Percentiles rank a stretch among this genome's conserved stretches.
Conservation (phyloP, 306 rosid species). For the Rosa multiflora region DNA sequence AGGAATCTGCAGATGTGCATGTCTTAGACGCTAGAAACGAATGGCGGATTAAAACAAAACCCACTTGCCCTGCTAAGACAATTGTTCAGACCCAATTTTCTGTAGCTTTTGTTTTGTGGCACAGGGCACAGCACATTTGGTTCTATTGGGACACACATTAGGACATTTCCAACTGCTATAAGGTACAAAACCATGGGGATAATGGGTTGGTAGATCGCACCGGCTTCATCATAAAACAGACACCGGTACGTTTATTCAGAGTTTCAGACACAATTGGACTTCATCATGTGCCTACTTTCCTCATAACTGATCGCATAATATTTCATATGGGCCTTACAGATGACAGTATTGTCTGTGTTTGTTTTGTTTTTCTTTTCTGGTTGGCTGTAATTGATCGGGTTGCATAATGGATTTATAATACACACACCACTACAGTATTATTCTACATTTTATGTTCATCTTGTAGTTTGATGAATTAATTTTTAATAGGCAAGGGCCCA, state of each 20-base stretch:
- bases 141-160: not conserved
- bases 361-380: not conserved
- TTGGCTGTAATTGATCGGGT: not conserved
- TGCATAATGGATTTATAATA: not conserved
- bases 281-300: conserved; percentile 5
- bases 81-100: not conserved
- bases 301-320: not conserved
- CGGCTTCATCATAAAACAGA: not conserved
- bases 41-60: not conserved
- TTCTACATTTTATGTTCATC: conserved; percentile 2
- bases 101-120: conserved; percentile 6
- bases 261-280: not conserved
- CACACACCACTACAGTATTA: not conserved
- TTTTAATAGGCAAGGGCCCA: not conserved
- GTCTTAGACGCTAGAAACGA: not conserved
- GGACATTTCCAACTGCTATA: not conserved
- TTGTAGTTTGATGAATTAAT: not conserved
- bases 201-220: not conserved
- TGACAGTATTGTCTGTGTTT: not conserved
- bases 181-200: not conserved
- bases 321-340: not conserved
- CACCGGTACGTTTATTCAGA: not conserved
- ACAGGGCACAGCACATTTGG: not conserved
- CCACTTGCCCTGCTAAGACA: conserved; percentile 5
- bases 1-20: not conserved